These are phyloP conservation scores for Poterioochromonas sp. DNA, from an alignment of 352 stramenopile genomes.

Conservation along the genomic window DNA sequence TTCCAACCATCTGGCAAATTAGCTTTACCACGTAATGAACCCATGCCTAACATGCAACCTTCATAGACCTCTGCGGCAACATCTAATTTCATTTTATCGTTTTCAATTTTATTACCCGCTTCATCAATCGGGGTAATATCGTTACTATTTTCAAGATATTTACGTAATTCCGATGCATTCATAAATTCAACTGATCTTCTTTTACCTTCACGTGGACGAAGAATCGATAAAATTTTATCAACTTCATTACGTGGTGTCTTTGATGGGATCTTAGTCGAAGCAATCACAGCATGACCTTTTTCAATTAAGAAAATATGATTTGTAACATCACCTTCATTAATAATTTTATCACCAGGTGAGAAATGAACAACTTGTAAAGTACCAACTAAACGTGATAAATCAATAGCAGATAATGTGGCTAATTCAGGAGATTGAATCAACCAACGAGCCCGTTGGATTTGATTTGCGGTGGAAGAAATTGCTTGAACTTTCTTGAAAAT, in stretches of 20 bases:
- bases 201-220: constrained; percentile 5
- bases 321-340: constrained; percentile 76
- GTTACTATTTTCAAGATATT: constrained; percentile 12
- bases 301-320: constrained; percentile 32
- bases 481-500: constrained; percentile 44
- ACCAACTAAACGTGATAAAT: constrained; percentile 45
- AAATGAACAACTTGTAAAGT: constrained; percentile 48
- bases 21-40: neutral
- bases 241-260: neutral
- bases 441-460: constrained; percentile 5
- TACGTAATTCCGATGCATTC: neutral
- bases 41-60: constrained; percentile 18
- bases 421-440: neutral
- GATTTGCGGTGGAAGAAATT: constrained; percentile 34
- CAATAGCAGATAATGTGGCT: neutral
- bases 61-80: neutral
- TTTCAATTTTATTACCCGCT: neutral
- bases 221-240: neutral
- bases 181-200: constrained; percentile 6
- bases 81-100: neutral
- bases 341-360: constrained; percentile 73
- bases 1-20: constrained; percentile 5
- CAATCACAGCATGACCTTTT: constrained; percentile 3
- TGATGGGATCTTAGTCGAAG: neutral
- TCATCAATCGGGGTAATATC: neutral